These are phyloP conservation scores for Gigaspora rosea DNA, from an alignment of 192 early-diverging fungal genomes.

Conservation along the genomic window DNA sequence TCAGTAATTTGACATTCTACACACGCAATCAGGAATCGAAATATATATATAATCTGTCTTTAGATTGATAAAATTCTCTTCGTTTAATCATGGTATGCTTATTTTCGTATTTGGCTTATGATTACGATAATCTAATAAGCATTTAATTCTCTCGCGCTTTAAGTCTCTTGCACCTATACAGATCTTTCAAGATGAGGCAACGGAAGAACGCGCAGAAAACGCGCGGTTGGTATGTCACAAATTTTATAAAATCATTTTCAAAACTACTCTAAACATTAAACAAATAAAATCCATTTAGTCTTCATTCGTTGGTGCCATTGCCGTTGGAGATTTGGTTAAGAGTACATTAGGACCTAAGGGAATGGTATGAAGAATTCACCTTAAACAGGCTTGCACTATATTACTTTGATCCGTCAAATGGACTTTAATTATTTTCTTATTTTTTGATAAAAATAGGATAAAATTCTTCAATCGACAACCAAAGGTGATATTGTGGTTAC, in stretches of 20 bases:
- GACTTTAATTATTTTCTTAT: neutral
- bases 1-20: no score
- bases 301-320: slow-evolving; percentile 97
- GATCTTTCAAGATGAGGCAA: slow-evolving; percentile 92
- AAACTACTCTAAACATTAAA: no score
- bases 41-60: no score
- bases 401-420: neutral
- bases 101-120: no score
- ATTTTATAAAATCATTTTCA: no score
- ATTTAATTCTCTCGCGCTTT: no score
- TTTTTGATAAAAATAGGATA: slow-evolving; percentile 67
- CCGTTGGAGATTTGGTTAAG: slow-evolving; percentile 97
- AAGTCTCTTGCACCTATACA: slow-evolving; percentile 79
- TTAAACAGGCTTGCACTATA: neutral
- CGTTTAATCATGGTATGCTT: no score
- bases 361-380: slow-evolving; percentile 66
- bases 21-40: no score
- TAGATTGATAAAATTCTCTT: no score
- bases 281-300: slow-evolving; percentile 49
- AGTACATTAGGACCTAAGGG: slow-evolving; percentile 97
- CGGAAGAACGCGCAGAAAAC: slow-evolving; percentile 96
- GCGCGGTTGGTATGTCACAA: slow-evolving; percentile 81
- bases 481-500: slow-evolving; percentile 89
- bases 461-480: slow-evolving; percentile 93
- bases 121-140: no score